phyloP scores from a whole-genome alignment of 129 eudicot species.

The Erigeron canadensis region DNA sequence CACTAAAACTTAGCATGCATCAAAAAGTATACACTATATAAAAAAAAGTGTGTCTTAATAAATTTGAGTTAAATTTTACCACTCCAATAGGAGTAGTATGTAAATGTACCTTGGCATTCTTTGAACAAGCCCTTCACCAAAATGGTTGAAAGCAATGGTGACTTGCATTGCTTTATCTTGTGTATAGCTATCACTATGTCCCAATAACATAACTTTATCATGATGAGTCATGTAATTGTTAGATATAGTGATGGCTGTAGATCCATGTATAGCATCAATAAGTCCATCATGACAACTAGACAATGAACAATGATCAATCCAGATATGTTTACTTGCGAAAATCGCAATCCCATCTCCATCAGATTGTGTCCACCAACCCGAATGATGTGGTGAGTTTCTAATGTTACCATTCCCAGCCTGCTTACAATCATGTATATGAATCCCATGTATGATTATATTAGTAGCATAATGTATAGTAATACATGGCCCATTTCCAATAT shows the following conservation, averaged over 20 bases:
- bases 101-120: slow-evolving; percentile 75
- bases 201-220: slow-evolving; percentile 30
- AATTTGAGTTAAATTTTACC: no score
- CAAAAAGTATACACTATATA: no score
- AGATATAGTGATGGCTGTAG: neutral
- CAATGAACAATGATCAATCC: neutral
- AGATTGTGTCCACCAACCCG: neutral
- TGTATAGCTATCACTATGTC: slow-evolving; percentile 70
- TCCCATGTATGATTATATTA: neutral
- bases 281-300: neutral
- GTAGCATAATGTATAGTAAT: neutral
- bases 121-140: slow-evolving; percentile 78
- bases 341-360: neutral
- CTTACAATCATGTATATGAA: neutral
- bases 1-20: neutral
- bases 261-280: neutral
- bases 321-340: neutral
- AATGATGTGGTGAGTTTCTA: neutral
- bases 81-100: no score
- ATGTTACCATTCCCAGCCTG: neutral
- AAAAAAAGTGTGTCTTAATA: no score
- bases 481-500: neutral
- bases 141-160: slow-evolving; percentile 78
- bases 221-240: neutral
- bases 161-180: slow-evolving; percentile 83